Evolutionary conservation across 345 rosid genomes (phyloP).

Genomic region (Salix brachista): DNA sequence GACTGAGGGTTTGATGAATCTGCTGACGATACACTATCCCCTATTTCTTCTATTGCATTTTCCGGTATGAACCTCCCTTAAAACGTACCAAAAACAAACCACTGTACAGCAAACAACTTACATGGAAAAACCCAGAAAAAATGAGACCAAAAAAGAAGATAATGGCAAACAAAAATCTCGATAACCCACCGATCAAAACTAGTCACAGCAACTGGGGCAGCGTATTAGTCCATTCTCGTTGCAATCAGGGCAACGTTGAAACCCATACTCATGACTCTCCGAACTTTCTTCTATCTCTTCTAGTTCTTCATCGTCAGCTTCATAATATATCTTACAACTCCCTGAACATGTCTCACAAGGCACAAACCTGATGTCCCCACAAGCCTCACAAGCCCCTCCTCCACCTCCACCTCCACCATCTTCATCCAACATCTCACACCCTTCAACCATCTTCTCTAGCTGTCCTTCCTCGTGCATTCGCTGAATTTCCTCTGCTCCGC

Average conservation of each 20-base stretch:
- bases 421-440: constrained; percentile 49
- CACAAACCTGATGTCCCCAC: constrained; percentile 87
- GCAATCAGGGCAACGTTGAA: constrained; percentile 33
- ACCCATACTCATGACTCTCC: constrained; percentile 48
- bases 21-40: constrained; percentile 7
- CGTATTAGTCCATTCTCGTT: constrained; percentile 34
- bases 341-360: constrained; percentile 93
- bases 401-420: constrained; percentile 12
- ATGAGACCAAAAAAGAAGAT: neutral
- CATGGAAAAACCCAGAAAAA: neutral
- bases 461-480: constrained; percentile 26
- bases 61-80: neutral
- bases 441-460: constrained; percentile 28
- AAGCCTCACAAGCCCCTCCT: constrained; percentile 60
- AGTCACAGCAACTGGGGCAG: constrained; percentile 53
- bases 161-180: neutral
- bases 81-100: constrained; percentile 9
- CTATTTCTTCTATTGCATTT: constrained; percentile 10
- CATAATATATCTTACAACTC: constrained; percentile 79
- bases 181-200: constrained; percentile 9
- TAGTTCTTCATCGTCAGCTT: constrained; percentile 31
- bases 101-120: constrained; percentile 38
- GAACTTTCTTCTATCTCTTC: constrained; percentile 26
- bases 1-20: neutral
- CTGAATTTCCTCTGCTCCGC: constrained; percentile 28